Evolutionary conservation across 148 eudicot species (phyloP), one percentile per base, ranked within the genome.

Genomic region (Silene uniflora): DNA sequence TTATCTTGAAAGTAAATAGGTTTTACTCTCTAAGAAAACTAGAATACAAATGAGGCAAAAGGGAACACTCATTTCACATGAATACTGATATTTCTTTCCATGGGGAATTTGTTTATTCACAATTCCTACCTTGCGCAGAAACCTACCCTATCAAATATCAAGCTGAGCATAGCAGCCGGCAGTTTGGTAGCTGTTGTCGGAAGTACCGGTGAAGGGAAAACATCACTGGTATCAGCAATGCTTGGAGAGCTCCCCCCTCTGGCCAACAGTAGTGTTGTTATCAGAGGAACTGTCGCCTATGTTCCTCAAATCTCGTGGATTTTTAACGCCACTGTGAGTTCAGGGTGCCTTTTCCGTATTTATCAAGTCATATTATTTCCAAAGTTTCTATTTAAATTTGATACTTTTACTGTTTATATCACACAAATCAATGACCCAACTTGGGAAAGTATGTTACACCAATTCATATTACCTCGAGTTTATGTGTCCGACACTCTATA

Each of bases 221-320:
- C 98, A 74, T 93, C 98, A 35, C 86, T 93, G 72, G 80, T 93
- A 66, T 91, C 98, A 27, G 97, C 98, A 81, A 93, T 93, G 98
- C 98, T 93, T 42, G 97, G 97, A 71, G 98, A 93, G 84, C 85
- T 91, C 71, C 95, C 98, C 74, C 69, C 93, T 27, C 67, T 81
- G 54, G 83, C 83, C 67, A 60, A 88, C 24, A 89, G 85, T 80
- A 77, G 67, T 75, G 91, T 87, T 55, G 77, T 85, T 73, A 76
- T 93, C 17, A 88, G 97, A 90, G 98, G 98, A 83, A 79, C 83
- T 54, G 97, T 85, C 62, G 91, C 98, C 22, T 93, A 88, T 83
- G 95, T 91, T 46, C 89, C 98, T 19, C 98, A 93, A 88, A 90
- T 93, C 72, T 93, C 98, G 60, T 93, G 98, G 97, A 93, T 93